Evolutionary conservation across 441 rosid genomes (phyloP).

Genomic region (Aquilaria agallochum): DNA sequence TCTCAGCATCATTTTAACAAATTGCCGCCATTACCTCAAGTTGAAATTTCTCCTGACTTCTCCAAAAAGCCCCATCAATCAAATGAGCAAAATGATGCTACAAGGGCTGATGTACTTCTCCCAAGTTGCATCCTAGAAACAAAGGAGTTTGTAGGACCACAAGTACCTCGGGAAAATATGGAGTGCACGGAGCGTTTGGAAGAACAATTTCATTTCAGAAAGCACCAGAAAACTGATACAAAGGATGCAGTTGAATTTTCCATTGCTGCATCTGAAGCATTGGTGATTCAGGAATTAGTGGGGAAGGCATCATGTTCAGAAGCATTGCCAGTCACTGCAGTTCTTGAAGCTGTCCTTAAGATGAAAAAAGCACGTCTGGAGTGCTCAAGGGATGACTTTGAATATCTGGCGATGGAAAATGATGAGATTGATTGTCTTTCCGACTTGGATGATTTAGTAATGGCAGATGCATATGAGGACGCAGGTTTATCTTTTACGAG

Average conservation of each 20-base stretch:
- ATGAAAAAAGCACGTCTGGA: constrained; percentile 61
- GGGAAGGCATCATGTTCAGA: constrained; percentile 28
- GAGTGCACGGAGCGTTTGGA: constrained; percentile 9
- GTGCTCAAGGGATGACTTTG: constrained; percentile 18
- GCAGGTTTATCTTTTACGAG: constrained; percentile 36
- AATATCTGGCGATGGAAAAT: constrained; percentile 21
- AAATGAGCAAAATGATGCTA: constrained; percentile 11
- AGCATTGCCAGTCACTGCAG: constrained; percentile 29
- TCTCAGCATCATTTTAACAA: constrained; percentile 14
- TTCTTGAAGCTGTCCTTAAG: constrained; percentile 60
- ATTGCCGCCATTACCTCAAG: constrained; percentile 10
- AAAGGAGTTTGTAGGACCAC: constrained; percentile 13
- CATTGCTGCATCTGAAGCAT: constrained; percentile 68
- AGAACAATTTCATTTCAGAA: constrained; percentile 17
- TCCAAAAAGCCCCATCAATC: constrained; percentile 16
- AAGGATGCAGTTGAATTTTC: constrained; percentile 50
- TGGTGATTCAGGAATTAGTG: constrained; percentile 52
- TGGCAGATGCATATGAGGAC: constrained; percentile 51
- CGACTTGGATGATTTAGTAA: constrained; percentile 40
- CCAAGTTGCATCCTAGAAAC: constrained; percentile 12
- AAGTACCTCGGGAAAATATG: background rate
- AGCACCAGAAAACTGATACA: constrained; percentile 26
- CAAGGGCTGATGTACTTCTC: constrained; percentile 10
- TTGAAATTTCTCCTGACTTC: constrained; percentile 20
- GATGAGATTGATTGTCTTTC: constrained; percentile 32